These are phyloP conservation scores for Solanum bukasovii DNA, from an alignment of 257 asterid species.

Conservation along the genomic window DNA sequence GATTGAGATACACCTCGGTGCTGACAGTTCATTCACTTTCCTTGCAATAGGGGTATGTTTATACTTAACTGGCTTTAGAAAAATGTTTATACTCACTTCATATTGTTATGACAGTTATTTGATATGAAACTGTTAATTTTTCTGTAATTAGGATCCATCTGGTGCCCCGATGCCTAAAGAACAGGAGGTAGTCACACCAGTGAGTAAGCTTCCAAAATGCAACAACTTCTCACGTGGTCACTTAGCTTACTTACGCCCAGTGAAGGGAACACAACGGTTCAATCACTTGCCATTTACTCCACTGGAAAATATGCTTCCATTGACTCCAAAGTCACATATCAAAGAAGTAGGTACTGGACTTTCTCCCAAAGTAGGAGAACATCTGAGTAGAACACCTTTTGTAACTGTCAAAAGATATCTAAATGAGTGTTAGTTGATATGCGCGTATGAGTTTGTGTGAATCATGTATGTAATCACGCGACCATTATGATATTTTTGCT, in stretches of 20 bases:
- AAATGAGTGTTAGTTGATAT: not conserved
- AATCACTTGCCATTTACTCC: slow-evolving; percentile 39
- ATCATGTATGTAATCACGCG: not conserved
- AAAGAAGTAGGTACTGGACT: slow-evolving; percentile 16
- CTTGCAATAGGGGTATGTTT: slow-evolving; percentile 50
- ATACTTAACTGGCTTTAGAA: not conserved
- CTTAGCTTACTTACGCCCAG: slow-evolving; percentile 54
- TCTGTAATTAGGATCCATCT: slow-evolving; percentile 43
- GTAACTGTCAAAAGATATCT: slow-evolving; percentile 30
- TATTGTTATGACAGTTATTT: not conserved
- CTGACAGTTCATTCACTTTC: slow-evolving; percentile 49
- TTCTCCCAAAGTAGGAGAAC: slow-evolving; percentile 31
- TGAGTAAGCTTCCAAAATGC: slow-evolving; percentile 56
- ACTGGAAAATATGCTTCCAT: slow-evolving; percentile 38
- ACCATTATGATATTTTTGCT: not conserved
- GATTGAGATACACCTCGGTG: slow-evolving; percentile 65
- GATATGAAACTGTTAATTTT: not conserved
- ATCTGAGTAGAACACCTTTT: slow-evolving; percentile 42
- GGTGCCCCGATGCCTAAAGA: slow-evolving; percentile 66
- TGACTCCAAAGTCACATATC: slow-evolving; percentile 23
- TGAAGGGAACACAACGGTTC: slow-evolving; percentile 17
- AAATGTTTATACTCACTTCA: not conserved
- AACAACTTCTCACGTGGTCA: slow-evolving; percentile 43
- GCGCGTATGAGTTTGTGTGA: not conserved
- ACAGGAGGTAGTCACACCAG: slow-evolving; percentile 32